These are phyloP conservation scores for Podospora bellae-mahoneyi DNA, from an alignment of 495 filamentous ascomycete genomes.

Conservation along the genomic window DNA sequence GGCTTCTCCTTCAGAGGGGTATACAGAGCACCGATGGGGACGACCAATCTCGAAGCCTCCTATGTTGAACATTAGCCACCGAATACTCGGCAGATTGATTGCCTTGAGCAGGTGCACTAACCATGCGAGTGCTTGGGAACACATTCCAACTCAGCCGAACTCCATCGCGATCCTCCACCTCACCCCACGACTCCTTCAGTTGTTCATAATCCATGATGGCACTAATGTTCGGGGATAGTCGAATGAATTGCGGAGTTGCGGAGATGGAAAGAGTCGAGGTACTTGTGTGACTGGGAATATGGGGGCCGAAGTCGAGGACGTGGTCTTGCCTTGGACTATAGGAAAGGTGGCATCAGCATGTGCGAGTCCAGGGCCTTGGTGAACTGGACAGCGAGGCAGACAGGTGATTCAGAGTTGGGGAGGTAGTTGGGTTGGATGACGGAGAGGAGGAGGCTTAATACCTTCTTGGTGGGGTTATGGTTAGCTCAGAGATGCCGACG, in stretches of 20 bases:
- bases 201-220: constrained; percentile 53
- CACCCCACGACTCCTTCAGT: constrained; percentile 95
- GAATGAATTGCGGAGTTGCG: neutral
- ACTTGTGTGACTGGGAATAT: neutral
- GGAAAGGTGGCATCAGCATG: constrained; percentile 34
- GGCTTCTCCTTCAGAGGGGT: constrained; percentile 95
- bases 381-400: constrained; percentile 4
- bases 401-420: neutral
- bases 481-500: neutral
- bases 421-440: constrained; percentile 2
- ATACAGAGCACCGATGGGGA: constrained; percentile 94
- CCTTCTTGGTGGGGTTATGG: neutral
- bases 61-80: constrained; percentile 36
- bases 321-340: constrained; percentile 5
- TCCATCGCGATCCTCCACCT: constrained; percentile 95
- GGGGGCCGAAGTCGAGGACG: neutral
- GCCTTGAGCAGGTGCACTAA: constrained; percentile 29
- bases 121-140: constrained; percentile 97
- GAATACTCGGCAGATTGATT: neutral
- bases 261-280: neutral
- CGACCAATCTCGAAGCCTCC: constrained; percentile 96
- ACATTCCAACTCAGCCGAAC: constrained; percentile 98
- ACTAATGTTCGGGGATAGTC: neutral
- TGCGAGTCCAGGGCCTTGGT: neutral
- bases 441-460: neutral